Base-by-base conservation (phyloP, 352 stramenopile genomes). In the Pythium periplocum region DNA sequence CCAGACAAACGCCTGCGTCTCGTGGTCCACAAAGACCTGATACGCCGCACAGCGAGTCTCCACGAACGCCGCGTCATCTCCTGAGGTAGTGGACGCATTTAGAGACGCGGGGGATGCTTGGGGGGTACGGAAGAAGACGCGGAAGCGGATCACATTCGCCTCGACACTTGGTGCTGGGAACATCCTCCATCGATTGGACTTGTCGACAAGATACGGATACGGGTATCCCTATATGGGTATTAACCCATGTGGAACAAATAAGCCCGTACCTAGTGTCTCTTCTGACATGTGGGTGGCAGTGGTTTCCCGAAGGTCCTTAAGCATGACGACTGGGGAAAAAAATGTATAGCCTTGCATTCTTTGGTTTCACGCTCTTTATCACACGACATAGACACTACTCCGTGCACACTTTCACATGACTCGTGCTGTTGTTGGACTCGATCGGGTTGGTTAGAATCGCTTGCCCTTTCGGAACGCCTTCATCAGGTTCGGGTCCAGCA, bases 91-190 rank as follows among this genome's bases (percentile, higher is more conserved):
- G 12, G 4, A 12, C 30, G 3, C 39, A 34, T 45, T 47, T 30
- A 11, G 6, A 37, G 37, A 17, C 6, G 33, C 6, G 3, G 40
- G 0, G 5, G 0, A n/a, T 36, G 43, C 31, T 1, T 42, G n/a
- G 30, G 45, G 45, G 6, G 50, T 36, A 52, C 58, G 58, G 53
- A 60, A 66, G 49, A 61, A 46, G 10, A 66, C 30, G 47, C 53
- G 59, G 54, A 53, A 67, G 49, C 53, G 53, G 39, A 67, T 45
- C 48, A 62, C 53, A 53, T 61, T 67, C 43, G 53, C 40, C 12
- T 67, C 53, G 9, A 43, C 31, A 2, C 44, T 51, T 53, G 59
- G 47, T 30, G 59, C 53, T 31, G 59, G 59, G 49, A 67, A 67
- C 59, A 67, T 4, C 37, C 9, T 26, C 17, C 17, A 26, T 26